phyloP scores from a whole-genome alignment of 2,329 filamentous ascomycete genomes.

The Fusarium humuli region DNA sequence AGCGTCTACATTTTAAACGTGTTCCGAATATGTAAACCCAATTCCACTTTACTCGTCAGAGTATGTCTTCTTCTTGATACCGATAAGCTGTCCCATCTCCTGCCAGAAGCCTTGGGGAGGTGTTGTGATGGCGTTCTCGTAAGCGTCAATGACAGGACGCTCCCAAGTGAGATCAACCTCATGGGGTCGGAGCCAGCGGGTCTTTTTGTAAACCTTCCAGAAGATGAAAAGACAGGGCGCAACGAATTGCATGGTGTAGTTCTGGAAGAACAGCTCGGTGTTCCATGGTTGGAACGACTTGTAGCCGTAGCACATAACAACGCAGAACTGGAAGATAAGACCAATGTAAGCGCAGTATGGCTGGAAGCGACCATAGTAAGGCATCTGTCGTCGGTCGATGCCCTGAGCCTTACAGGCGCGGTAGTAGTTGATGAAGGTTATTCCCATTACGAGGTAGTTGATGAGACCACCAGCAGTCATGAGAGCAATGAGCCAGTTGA shows the following conservation, averaged over 20 bases:
- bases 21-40: background rate
- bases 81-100: conserved; percentile 56
- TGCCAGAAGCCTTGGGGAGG: conserved; percentile 66
- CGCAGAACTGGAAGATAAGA: conserved; percentile 55
- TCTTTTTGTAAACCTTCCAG: conserved; percentile 74
- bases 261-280: conserved; percentile 60
- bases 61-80: conserved; percentile 26
- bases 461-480: conserved; percentile 70
- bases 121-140: conserved; percentile 63
- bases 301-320: conserved; percentile 68
- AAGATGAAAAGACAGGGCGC: conserved; percentile 64
- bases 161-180: conserved; percentile 72
- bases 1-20: conserved; percentile 9
- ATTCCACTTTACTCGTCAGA: conserved; percentile 8
- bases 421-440: conserved; percentile 61
- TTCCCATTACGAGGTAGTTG: conserved; percentile 68
- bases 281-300: conserved; percentile 62
- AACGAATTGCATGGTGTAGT: conserved; percentile 69
- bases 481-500: conserved; percentile 67
- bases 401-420: conserved; percentile 65
- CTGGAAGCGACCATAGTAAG: conserved; percentile 70
- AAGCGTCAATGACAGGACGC: conserved; percentile 68
- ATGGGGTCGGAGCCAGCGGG: conserved; percentile 62
- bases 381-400: conserved; percentile 63
- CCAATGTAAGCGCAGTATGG: conserved; percentile 66